Base-by-base conservation (phyloP, 352 stramenopile species). In the Globisporangium barbulae region DNA sequence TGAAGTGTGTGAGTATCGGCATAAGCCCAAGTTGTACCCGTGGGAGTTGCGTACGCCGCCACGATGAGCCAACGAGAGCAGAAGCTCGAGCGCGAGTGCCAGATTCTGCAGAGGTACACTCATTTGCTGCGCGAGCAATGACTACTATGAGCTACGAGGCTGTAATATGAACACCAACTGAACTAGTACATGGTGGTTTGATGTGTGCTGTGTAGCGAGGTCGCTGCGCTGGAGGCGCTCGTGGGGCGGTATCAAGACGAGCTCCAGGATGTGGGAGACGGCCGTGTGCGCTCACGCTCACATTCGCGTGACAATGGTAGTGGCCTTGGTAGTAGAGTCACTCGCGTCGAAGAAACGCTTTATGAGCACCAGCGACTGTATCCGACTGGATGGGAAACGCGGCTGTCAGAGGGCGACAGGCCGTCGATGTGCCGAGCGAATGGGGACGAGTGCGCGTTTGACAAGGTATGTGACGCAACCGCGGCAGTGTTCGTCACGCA, bases 231-330 rank as follows among this genome's bases (percentile, higher is more conserved):
- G 52, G 80, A 90, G 61, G 53, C 64, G 47, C 68, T 91, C n/a
- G 74, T 90, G 42, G 67, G 75, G 48, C 72, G 77, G 31, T 90
- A 89, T 63, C 83, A 91, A 63, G 66, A 78, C 47, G 75, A 90
- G 47, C 69, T 91, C 7, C 33, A 53, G 47, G 42, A 35, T 21
- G 47, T 49, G n/a, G 28, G 53, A 42, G 19, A 22, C 31, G 6
- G 41, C 10, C 6, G 45, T 35, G 33, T 54, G 56, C 17, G 37
- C 47, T 6, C 52, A 33, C 5, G 63, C 45, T 6, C 35, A 22
- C 17, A 59, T 25, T 25, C 70, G 63, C 48, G 48, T 55, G 9
- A 41, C 35, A 41, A 15, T 41, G 13, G 39, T 15, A 45, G 60
- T 17, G 15, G 22, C 13, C 48, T 41, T 17, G 28, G 49, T 5